A percentile compares a stretch with the other conserved stretches of the same genome.
Conservation (phyloP, 345 rosid species). For the Boechera divaricarpa region DNA sequence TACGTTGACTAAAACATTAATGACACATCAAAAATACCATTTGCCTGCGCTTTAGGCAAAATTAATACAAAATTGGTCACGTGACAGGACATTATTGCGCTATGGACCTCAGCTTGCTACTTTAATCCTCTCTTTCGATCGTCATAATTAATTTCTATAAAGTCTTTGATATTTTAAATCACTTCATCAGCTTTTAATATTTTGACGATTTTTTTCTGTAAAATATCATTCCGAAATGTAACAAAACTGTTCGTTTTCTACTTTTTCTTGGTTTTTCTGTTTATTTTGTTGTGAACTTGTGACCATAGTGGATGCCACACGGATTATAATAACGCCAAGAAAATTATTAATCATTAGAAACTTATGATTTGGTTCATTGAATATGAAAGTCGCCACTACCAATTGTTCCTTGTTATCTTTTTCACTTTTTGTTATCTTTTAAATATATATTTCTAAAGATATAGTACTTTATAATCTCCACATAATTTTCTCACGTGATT, state of each 20-base stretch:
- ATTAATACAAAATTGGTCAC: constrained; percentile 8
- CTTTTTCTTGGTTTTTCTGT: constrained; percentile 30
- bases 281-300: constrained; percentile 17
- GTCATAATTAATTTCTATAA: background rate
- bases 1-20: constrained; percentile 19
- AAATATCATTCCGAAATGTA: background rate
- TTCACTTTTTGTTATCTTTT: background rate
- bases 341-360: constrained; percentile 24
- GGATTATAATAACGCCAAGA: constrained; percentile 34
- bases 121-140: background rate
- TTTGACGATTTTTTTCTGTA: background rate
- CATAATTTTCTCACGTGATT: background rate
- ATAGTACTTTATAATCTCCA: background rate
- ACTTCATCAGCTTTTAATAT: background rate
- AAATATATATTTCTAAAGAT: background rate
- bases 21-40: constrained; percentile 3
- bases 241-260: background rate
- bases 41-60: constrained; percentile 38
- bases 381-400: constrained; percentile 36
- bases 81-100: constrained; percentile 14
- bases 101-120: constrained; percentile 6
- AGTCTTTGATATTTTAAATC: background rate
- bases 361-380: constrained; percentile 44
- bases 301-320: constrained; percentile 38
- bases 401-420: constrained; percentile 25